These are phyloP conservation scores for Amniculicola lignicola DNA, from an alignment of 495 filamentous ascomycete genomes.

Conservation along the genomic window DNA sequence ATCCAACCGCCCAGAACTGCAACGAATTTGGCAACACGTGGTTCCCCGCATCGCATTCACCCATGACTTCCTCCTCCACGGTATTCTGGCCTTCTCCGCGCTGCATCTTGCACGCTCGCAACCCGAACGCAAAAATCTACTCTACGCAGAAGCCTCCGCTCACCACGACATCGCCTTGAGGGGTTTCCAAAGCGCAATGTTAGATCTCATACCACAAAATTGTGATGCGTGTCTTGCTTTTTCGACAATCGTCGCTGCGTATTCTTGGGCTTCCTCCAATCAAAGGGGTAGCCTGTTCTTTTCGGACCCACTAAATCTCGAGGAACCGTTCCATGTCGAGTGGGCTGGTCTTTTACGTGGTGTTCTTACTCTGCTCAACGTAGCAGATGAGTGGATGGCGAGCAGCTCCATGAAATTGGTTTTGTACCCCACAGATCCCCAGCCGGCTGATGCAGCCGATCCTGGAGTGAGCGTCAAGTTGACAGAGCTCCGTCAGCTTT, in stretches of 20 bases:
- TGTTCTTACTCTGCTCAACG: background rate
- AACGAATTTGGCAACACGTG: background rate
- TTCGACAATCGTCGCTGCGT: background rate
- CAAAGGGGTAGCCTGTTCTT: background rate
- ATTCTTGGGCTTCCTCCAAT: background rate
- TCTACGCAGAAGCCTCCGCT: background rate
- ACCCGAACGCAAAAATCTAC: background rate
- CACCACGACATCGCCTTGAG: background rate
- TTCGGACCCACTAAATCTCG: background rate
- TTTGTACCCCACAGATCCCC: background rate
- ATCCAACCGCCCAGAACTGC: background rate
- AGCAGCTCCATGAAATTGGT: background rate
- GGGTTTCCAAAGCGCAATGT: background rate
- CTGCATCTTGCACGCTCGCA: background rate
- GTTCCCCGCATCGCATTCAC: background rate
- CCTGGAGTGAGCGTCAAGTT: background rate
- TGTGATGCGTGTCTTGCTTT: background rate
- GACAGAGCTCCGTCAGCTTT: background rate
- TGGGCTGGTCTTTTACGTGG: background rate
- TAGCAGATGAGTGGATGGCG: background rate
- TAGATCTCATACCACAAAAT: background rate
- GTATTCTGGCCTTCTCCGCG: background rate
- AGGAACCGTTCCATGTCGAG: background rate
- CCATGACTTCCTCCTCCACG: slow-evolving; percentile 3
- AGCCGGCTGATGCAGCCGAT: background rate